Base-by-base conservation (phyloP, 495 filamentous ascomycete species). In the Penicillium taxi region DNA sequence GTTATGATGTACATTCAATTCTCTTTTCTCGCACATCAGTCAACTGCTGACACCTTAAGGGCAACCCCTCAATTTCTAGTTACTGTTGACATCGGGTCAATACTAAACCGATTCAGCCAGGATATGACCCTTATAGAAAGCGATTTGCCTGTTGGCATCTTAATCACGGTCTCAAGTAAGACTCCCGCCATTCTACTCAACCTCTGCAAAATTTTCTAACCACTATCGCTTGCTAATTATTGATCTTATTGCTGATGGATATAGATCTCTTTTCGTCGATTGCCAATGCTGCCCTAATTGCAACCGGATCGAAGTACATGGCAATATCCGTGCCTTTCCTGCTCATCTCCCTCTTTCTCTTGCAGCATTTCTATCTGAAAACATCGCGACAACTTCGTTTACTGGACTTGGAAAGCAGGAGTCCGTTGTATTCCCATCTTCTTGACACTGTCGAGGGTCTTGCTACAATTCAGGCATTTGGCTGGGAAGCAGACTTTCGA, bases 391-490 rank as follows among this genome's bases (percentile, higher is more conserved):
- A 39, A 16, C 36, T 39, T 22, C 36, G 36, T 9, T 16, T 31
- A 9, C 36, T 39, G 4, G 36, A 39, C 18, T 27, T 39, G 36
- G 36, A 39, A 24, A 23, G 18, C 18, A 30, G 12, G 12, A 32
- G 20, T 24, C 36, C 36, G 13, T 13, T 39, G 18, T 39, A 32
- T 27, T 31, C 26, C 9, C 36, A 39, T 24, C 14, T 39, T 24
- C 26, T 17, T 17, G 27, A 31, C 13, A 31, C 27, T 2, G 6
- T 39, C 13, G 27, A 39, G 13, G 36, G 36, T 5, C 26, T 39
- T 23, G 18, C 27, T 22, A 39, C 36, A 15, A 30, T 39, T 7
- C 36, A 24, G 19, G 36, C 36, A 14, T 39, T 39, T 31, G 36
- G 36, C 3, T 39, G 26, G 26, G 19, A 31, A 16, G 18, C 26